phyloP scores from a whole-genome alignment of 2,329 filamentous ascomycete genomes.

The Sarocladium oryzae region DNA sequence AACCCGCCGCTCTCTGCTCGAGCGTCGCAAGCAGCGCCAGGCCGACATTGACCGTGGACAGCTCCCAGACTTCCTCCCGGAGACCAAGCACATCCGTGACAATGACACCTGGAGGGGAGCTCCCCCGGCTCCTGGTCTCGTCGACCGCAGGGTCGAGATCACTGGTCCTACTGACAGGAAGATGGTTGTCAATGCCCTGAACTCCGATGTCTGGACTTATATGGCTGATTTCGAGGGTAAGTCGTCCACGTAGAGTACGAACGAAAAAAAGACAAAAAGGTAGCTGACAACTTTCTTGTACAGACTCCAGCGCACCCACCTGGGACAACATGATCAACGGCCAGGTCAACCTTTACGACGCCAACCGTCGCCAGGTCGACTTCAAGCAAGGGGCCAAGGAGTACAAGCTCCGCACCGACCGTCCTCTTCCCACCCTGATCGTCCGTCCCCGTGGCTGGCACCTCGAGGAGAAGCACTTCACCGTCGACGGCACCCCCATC shows the following conservation, averaged over 20 bases:
- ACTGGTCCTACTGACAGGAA: conserved; percentile 96
- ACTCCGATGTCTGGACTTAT: conserved; percentile 95
- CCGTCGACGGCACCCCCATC: conserved; percentile 89
- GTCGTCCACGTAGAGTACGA: too few relatives aligned
- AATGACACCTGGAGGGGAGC: conserved; percentile 92
- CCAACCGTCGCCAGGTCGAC: conserved; percentile 86
- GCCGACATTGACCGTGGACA: conserved; percentile 86
- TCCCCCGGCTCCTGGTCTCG: conserved; percentile 80
- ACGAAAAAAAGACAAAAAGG: too few relatives aligned
- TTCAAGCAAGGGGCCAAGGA: conserved; percentile 94
- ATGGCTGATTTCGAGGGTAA: conserved; percentile 98
- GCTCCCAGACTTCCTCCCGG: conserved; percentile 88
- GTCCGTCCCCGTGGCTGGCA: conserved; percentile 96
- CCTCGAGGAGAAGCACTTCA: conserved; percentile 96
- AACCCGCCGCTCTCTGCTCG: conserved; percentile 80
- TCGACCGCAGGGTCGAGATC: conserved; percentile 93
- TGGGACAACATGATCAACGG: conserved; percentile 99
- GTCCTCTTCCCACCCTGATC: conserved; percentile 79
- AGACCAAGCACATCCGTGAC: conserved; percentile 93
- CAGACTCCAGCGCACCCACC: conserved; percentile 92
- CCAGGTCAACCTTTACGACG: conserved; percentile 96
- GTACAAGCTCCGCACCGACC: conserved; percentile 94
- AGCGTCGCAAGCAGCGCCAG: conserved; percentile 80
- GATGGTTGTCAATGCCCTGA: conserved; percentile 98
- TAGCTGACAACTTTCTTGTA: too few relatives aligned